Percentiles rank a stretch among this genome's conserved stretches.
Evolutionary conservation across 2,329 filamentous ascomycete genomes (phyloP).

Genomic region (Magnaporthiopsis rhizophila): DNA sequence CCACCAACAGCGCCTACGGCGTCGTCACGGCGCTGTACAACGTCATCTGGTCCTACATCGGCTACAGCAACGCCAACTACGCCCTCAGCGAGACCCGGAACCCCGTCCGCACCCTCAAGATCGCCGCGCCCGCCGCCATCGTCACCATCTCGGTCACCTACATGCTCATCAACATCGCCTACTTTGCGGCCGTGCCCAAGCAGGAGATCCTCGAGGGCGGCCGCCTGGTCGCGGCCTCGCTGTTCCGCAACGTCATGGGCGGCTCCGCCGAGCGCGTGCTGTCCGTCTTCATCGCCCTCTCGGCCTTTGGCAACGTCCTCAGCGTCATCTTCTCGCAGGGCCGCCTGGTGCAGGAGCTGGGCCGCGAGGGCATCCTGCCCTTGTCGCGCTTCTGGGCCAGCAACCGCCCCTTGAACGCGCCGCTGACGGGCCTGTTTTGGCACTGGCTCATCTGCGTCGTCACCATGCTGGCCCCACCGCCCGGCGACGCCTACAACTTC

Average conservation of each 20-base stretch:
- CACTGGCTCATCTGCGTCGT: constrained; percentile 58
- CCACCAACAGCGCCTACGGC: constrained; percentile 57
- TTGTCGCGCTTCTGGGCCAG: constrained; percentile 55
- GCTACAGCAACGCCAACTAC: constrained; percentile 63
- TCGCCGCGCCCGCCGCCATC: constrained; percentile 55
- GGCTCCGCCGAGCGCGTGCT: constrained; percentile 46
- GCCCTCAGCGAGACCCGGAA: constrained; percentile 57
- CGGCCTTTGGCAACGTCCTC: constrained; percentile 60
- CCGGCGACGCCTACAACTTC: constrained; percentile 60
- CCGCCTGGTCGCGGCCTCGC: constrained; percentile 43
- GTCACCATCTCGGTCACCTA: constrained; percentile 52
- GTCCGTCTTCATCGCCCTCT: constrained; percentile 59
- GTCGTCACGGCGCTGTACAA: constrained; percentile 65
- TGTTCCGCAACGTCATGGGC: constrained; percentile 51
- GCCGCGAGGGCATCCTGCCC: constrained; percentile 58
- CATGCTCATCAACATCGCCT: constrained; percentile 59
- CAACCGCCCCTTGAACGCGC: constrained; percentile 56
- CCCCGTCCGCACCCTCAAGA: constrained; percentile 55
- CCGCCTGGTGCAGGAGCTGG: constrained; percentile 57
- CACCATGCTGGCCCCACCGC: constrained; percentile 59
- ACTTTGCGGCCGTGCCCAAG: constrained; percentile 52
- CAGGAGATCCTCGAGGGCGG: constrained; percentile 43
- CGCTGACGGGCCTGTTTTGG: constrained; percentile 52
- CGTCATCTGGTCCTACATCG: constrained; percentile 63
- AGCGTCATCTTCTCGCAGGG: constrained; percentile 63